These are phyloP conservation scores for Tillandsia leiboldiana DNA, from an alignment of 176 grass and related monocot genomes.

Conservation along the genomic window DNA sequence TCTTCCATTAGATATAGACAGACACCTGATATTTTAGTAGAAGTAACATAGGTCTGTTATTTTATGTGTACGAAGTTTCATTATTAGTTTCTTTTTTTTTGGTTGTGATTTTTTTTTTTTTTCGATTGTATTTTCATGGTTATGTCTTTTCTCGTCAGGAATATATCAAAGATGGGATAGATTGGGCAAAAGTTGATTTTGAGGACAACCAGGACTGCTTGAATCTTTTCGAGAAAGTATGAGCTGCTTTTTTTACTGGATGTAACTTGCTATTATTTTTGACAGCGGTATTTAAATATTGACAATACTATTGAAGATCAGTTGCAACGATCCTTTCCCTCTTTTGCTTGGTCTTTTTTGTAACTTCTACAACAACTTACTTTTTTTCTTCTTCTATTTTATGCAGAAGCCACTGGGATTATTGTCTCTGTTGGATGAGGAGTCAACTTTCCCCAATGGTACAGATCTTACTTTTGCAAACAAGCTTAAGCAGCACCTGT, in stretches of 20 bases:
- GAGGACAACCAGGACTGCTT: slow-evolving; percentile 92
- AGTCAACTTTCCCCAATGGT: slow-evolving; percentile 93
- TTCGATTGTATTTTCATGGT: background rate
- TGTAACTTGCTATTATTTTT: background rate
- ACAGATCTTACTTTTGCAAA: slow-evolving; percentile 92
- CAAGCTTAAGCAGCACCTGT: slow-evolving; percentile 89
- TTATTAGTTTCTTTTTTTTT: background rate
- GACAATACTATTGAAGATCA: background rate
- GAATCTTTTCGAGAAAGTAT: slow-evolving; percentile 91
- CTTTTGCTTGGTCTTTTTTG: background rate
- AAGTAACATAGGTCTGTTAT: no score
- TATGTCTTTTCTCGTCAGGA: slow-evolving; percentile 28
- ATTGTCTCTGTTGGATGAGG: slow-evolving; percentile 91
- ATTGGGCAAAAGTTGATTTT: slow-evolving; percentile 98
- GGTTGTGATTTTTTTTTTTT: background rate
- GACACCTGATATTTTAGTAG: no score
- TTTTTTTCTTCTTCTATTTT: slow-evolving; percentile 9
- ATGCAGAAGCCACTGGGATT: slow-evolving; percentile 80
- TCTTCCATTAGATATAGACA: no score
- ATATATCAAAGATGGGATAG: slow-evolving; percentile 95
- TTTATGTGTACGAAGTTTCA: background rate
- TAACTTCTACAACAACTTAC: background rate
- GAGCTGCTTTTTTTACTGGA: slow-evolving; percentile 10
- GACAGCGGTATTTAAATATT: background rate
- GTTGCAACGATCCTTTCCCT: background rate